Percentiles rank a stretch among this genome's conserved stretches.
phyloP scores from a whole-genome alignment of 306 rosid species.

The Corylus heterophylla region DNA sequence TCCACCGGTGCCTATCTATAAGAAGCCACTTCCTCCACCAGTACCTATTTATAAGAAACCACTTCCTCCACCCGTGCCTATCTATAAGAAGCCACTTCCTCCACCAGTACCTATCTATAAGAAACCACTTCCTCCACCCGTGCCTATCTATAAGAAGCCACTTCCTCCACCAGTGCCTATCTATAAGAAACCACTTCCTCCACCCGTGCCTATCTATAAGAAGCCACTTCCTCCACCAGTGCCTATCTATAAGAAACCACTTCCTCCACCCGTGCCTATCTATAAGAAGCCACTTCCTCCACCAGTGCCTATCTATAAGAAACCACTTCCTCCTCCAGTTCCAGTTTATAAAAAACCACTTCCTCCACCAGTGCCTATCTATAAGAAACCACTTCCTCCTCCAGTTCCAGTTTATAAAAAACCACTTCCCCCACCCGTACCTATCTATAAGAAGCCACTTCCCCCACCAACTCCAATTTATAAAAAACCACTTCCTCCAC shows the following conservation, averaged over 20 bases:
- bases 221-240: slow-evolving; percentile 27
- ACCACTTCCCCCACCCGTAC: slow-evolving; percentile 13
- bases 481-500: slow-evolving; percentile 27
- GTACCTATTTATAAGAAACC: neutral
- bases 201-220: slow-evolving; percentile 9
- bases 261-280: too few species aligned
- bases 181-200: slow-evolving; percentile 29
- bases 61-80: slow-evolving; percentile 19
- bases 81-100: neutral
- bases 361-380: neutral
- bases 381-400: slow-evolving; percentile 21
- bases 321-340: slow-evolving; percentile 26
- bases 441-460: neutral
- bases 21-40: slow-evolving; percentile 16
- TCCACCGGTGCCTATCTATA: slow-evolving; percentile 8
- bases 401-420: slow-evolving; percentile 24
- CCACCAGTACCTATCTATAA: slow-evolving; percentile 13
- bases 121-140: slow-evolving; percentile 28
- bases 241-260: slow-evolving; percentile 28
- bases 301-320: too few species aligned
- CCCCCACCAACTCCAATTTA: slow-evolving; percentile 20
- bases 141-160: slow-evolving; percentile 25
- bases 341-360: slow-evolving; percentile 18
- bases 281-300: too few species aligned
- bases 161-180: slow-evolving; percentile 21